Evolutionary conservation across 2,329 filamentous ascomycete species (phyloP).

Genomic region (Aspergillus sp.): DNA sequence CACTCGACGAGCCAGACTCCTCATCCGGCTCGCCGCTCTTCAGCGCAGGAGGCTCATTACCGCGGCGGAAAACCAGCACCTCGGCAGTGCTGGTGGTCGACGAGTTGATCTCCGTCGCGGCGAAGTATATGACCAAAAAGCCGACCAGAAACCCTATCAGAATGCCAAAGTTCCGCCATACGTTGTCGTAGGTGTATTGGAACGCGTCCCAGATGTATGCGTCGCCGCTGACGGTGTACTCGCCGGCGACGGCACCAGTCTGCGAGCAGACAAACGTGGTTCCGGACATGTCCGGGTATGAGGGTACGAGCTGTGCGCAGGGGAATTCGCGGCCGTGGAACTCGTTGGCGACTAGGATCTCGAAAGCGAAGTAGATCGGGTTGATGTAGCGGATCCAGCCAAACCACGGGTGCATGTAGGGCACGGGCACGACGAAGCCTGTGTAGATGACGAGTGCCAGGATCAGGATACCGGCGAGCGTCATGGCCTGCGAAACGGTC

Average conservation of each 20-base stretch:
- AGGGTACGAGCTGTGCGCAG: slow-evolving; percentile 40
- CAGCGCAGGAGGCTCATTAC: slow-evolving; percentile 17
- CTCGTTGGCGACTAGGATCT: slow-evolving; percentile 74
- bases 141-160: slow-evolving; percentile 54
- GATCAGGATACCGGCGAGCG: slow-evolving; percentile 43
- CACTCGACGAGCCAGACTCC: slow-evolving; percentile 1
- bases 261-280: slow-evolving; percentile 46
- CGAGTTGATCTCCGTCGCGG: slow-evolving; percentile 33
- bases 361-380: slow-evolving; percentile 70
- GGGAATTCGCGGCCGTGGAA: slow-evolving; percentile 56
- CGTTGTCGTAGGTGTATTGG: slow-evolving; percentile 48
- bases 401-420: slow-evolving; percentile 67
- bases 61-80: slow-evolving; percentile 63
- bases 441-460: slow-evolving; percentile 39
- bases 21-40: slow-evolving; percentile 2
- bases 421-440: slow-evolving; percentile 34
- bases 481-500: slow-evolving; percentile 51
- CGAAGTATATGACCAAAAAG: slow-evolving; percentile 55
- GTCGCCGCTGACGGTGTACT: slow-evolving; percentile 48
- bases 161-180: slow-evolving; percentile 63
- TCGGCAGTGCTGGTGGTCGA: slow-evolving; percentile 66
- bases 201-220: slow-evolving; percentile 47
- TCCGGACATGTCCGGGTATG: slow-evolving; percentile 30
- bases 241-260: slow-evolving; percentile 48
- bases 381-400: slow-evolving; percentile 75